phyloP scores from a whole-genome alignment of 2,329 filamentous ascomycete genomes.

The Sclerotinia spermophila region DNA sequence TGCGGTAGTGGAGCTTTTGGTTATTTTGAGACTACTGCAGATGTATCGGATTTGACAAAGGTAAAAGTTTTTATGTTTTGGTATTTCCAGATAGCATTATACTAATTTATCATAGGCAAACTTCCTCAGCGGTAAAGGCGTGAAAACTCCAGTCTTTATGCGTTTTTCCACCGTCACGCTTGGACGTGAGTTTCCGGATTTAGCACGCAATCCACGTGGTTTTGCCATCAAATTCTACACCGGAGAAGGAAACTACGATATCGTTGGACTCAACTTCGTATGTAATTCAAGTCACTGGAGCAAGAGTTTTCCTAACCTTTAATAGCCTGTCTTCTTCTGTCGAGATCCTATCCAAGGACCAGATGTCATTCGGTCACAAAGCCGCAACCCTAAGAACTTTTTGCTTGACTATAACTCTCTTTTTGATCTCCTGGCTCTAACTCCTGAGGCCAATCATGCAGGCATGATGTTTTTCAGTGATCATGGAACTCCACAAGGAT shows the following conservation, averaged over 20 bases:
- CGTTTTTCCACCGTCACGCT: conserved; percentile 54
- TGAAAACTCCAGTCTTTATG: conserved; percentile 59
- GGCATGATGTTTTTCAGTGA: conserved; percentile 57
- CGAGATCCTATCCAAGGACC: conserved; percentile 69
- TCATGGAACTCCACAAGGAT: conserved; percentile 52
- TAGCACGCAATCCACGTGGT: conserved; percentile 44
- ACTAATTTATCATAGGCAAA: conserved; percentile 21
- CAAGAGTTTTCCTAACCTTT: background rate
- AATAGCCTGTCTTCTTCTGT: conserved; percentile 63
- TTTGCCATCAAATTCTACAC: conserved; percentile 50
- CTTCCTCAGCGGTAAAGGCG: conserved; percentile 56
- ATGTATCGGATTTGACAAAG: conserved; percentile 41
- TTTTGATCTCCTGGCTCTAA: conserved; percentile 26
- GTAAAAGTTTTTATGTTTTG: background rate
- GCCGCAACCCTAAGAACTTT: conserved; percentile 55
- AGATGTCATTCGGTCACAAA: conserved; percentile 69
- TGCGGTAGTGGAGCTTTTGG: conserved; percentile 42
- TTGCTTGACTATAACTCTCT: conserved; percentile 31
- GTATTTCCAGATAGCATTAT: background rate
- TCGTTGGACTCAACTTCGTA: conserved; percentile 6
- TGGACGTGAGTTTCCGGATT: conserved; percentile 45
- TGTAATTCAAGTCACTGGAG: background rate
- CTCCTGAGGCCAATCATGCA: conserved; percentile 54
- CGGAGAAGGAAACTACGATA: conserved; percentile 47
- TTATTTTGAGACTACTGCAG: conserved; percentile 22